Evolutionary conservation across 176 grass and related monocot species (phyloP).

Genomic region (Panicum miliaceum): DNA sequence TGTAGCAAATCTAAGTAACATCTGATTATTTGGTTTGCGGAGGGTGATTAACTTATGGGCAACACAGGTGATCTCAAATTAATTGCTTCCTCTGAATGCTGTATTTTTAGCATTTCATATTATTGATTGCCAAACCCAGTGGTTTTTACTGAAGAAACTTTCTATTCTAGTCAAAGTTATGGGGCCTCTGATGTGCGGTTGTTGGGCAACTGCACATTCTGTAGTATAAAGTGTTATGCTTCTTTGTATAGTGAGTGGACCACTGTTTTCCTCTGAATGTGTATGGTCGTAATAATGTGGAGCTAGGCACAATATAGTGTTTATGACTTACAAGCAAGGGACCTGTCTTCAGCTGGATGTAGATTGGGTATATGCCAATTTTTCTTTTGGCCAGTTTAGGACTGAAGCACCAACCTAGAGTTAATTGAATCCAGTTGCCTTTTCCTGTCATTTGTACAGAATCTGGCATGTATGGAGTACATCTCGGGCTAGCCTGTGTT

Average conservation of each 20-base stretch:
- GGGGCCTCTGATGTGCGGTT: background rate
- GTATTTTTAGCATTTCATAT: background rate
- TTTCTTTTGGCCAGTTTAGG: background rate
- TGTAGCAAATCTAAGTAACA: constrained; percentile 7
- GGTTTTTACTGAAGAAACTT: background rate
- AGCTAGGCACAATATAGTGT: background rate
- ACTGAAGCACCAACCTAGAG: background rate
- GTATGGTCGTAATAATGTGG: background rate
- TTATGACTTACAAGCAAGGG: background rate
- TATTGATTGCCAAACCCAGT: background rate
- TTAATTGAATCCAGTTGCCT: background rate
- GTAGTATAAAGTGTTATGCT: background rate
- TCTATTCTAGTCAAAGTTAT: background rate
- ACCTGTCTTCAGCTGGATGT: background rate
- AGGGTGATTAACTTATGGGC: background rate
- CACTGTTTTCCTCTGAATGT: background rate
- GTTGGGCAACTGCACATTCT: background rate
- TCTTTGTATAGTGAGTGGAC: background rate
- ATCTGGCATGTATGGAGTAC: background rate
- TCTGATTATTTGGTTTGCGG: background rate
- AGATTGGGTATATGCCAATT: background rate
- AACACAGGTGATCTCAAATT: background rate
- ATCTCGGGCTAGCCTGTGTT: background rate
- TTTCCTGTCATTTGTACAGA: background rate
- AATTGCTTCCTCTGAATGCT: constrained; percentile 1